Conservation (phyloP, 768 basidiomycete species). For the Pisolithus albus region DNA sequence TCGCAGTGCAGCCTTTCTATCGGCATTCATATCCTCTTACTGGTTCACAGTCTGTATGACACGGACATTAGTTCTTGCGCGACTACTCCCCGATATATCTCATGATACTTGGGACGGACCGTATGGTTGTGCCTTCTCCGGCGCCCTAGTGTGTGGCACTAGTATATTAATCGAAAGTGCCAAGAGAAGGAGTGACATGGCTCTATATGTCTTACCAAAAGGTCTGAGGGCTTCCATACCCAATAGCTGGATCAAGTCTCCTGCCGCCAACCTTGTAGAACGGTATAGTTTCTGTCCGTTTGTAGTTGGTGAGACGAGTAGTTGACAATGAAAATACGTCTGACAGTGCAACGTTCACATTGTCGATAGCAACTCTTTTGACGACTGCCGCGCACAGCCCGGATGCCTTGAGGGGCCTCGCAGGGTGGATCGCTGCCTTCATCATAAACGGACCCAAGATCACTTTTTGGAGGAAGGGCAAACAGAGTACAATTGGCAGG, state of each 20-base stretch:
- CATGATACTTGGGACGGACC: constrained; percentile 81
- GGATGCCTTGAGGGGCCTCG: constrained; percentile 62
- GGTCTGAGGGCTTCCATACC: constrained; percentile 63
- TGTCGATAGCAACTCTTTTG: constrained; percentile 60
- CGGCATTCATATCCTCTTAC: constrained; percentile 62
- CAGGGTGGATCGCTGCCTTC: constrained; percentile 65
- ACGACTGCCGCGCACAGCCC: constrained; percentile 58
- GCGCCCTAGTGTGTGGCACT: constrained; percentile 62
- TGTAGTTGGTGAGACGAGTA: not conserved
- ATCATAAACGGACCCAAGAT: constrained; percentile 54
- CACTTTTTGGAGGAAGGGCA: constrained; percentile 43
- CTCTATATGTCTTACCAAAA: constrained; percentile 68
- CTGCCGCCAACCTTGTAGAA: not conserved
- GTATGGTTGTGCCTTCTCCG: constrained; percentile 56
- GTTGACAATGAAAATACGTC: not conserved
- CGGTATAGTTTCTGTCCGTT: not conserved
- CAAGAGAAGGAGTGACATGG: constrained; percentile 67
- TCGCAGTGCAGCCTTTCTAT: constrained; percentile 67
- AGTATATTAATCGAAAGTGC: constrained; percentile 79
- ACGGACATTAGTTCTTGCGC: constrained; percentile 59
- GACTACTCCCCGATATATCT: constrained; percentile 56
- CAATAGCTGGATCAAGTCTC: constrained; percentile 31
- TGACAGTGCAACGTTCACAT: constrained; percentile 49
- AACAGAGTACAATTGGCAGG: constrained; percentile 6
- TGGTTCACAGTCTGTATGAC: constrained; percentile 67